These are phyloP conservation scores for Citrus maxima DNA, from an alignment of 345 rosid species.

Conservation along the genomic window DNA sequence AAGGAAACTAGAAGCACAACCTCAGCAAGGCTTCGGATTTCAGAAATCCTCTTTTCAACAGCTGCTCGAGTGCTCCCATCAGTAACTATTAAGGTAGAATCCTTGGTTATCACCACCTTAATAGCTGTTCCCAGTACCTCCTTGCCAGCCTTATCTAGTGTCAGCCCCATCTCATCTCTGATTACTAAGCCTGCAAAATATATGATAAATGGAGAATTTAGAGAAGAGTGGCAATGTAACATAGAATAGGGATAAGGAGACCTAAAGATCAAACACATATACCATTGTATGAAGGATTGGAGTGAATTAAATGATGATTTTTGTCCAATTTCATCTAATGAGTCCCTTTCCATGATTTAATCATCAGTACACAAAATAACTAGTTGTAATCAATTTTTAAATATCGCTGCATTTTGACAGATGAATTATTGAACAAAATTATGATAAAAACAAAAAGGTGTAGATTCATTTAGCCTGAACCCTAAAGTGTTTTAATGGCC, in stretches of 20 bases:
- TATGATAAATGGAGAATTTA: not conserved
- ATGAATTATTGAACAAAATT: not conserved
- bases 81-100: conserved; percentile 78
- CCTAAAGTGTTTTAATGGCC: not conserved
- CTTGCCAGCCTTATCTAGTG: conserved; percentile 69
- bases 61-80: conserved; percentile 66
- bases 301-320: not conserved
- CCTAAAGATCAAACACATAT: not conserved
- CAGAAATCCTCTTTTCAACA: conserved; percentile 71
- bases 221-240: not conserved
- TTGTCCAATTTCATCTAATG: not conserved
- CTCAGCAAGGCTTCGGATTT: conserved; percentile 63
- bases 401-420: not conserved
- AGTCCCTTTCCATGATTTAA: not conserved
- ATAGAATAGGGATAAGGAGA: not conserved
- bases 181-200: conserved; percentile 66
- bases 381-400: not conserved
- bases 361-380: not conserved
- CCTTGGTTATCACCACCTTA: conserved; percentile 66
- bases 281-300: not conserved
- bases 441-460: not conserved
- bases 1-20: conserved; percentile 32
- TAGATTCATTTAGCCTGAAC: not conserved
- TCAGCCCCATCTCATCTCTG: conserved; percentile 76
- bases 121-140: conserved; percentile 75